Evolutionary conservation across 495 filamentous ascomycete genomes (phyloP), one percentile per base, ranked within the genome.

Genomic region (Trichocladium antarcticum): DNA sequence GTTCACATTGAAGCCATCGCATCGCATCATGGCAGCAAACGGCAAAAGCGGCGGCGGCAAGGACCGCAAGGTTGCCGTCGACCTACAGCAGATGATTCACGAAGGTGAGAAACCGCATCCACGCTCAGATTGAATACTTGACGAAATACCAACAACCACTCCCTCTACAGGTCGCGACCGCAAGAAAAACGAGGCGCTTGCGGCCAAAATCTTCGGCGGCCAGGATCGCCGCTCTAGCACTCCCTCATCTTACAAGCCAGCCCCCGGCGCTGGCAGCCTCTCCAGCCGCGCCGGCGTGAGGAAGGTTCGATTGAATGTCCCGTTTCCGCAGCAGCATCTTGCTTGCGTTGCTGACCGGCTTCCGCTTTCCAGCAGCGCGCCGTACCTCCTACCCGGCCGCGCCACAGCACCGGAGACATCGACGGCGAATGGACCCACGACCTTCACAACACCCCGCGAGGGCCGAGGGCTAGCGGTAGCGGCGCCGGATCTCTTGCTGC

Each of bases 251-350:
- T n/a, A n/a, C n/a, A 72, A 47, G 11, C 39, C 61, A 34, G 65
- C 69, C 52, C 77, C 74, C 50, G 47, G 64, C 28, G 66, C 67
- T 44, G 72, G 75, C 41, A 74, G 78, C 44, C 72, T 92, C 31
- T 83, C 87, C 49, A 87, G 84, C 59, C 75, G 87, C 62, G 79
- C 82, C n/a, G 83, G 81, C 38, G 72, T 85, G 19, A 74, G 76
- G 37, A 87, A 89, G 79, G 83, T 86, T 38, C 42, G 58, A 46
- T n/a, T 38, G 44, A n/a, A n/a, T 42, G 37, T 17, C 12, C 57
- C 58, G 32, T 49, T 55, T 46, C 17, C 17, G 27, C 31, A 11
- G 28, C 37, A 58, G 45, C 56, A 27, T 24, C 39, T 4, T 40
- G 15, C 36, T 20, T 17, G 44, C 42, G 57, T 56, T 54, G 51